Evolutionary conservation across 2,329 filamentous ascomycete genomes (phyloP), one percentile per base, ranked within the genome.

Genomic region (Bipolaris oryzae): DNA sequence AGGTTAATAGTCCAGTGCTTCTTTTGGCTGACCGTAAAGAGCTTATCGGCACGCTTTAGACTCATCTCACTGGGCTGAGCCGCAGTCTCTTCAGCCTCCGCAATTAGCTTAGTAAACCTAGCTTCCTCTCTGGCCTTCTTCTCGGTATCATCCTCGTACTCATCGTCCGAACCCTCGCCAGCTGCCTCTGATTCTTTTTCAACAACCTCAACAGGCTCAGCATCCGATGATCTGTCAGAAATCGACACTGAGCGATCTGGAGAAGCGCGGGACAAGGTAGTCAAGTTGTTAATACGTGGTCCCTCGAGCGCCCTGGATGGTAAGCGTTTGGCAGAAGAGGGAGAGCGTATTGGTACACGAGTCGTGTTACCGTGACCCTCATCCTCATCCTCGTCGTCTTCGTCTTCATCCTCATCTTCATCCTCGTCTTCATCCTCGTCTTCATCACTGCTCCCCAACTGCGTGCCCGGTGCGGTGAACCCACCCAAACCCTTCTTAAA

Each of bases 1-100:
- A 89, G 76, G 25, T 82, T 79, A 5, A 85, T 69, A 1, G 85
- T 89, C 5, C 82, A 79, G 60, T 87, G 81, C 67, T 87, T 89
- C 53, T 83, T 85, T 1, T 78, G 74, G n/a, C 78, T 74, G 13
- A 82, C 80, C 67, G 85, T 87, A 33, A 89, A 74, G 11, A 86
- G 80, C 50, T 81, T 79, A 4, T 71, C 74, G 6, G 78, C 79
- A 11, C 80, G 77, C 58, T 76, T 80, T 5, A 80, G 47, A 48
- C 78, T 80, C 52, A 76, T 66, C 5, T 78, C 72, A 2, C 75
- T 77, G 7, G 80, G 79, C 35, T 72, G 68, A n/a, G 77, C 72
- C 50, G 78, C 73, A 25, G 71, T 70, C 41, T 78, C 73, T 71
- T 82, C 80, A 23, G 79, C 80, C 66, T 80, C 72, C 31, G 76